These are phyloP conservation scores for Kokia cookei DNA, from an alignment of 441 rosid species.

Conservation along the genomic window DNA sequence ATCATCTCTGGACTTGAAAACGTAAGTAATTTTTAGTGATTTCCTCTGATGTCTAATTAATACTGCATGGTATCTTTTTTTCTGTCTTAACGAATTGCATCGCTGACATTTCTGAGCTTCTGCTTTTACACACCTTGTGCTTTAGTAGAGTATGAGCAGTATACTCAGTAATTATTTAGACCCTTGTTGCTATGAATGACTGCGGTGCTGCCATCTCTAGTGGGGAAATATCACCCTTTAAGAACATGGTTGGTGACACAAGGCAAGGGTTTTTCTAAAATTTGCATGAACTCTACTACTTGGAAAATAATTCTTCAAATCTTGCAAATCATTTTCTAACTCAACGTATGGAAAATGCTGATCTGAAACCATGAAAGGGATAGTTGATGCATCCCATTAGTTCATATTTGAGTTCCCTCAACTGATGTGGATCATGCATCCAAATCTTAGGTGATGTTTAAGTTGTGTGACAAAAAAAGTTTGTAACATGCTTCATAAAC, in stretches of 20 bases:
- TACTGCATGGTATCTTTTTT: not conserved
- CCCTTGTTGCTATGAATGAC: not conserved
- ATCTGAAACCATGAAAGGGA: constrained; percentile 2
- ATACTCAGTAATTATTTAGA: not conserved
- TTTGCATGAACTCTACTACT: constrained; percentile 1
- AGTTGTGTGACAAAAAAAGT: not conserved
- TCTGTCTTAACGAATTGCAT: not conserved
- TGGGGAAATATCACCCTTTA: not conserved
- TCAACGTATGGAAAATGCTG: not conserved
- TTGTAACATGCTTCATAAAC: not conserved
- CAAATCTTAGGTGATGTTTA: not conserved
- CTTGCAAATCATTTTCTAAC: not conserved
- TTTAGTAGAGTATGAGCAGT: not conserved
- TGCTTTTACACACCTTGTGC: not conserved
- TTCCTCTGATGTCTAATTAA: not conserved
- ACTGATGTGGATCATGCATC: not conserved
- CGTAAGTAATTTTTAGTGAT: constrained; percentile 34
- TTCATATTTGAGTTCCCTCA: not conserved
- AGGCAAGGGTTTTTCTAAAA: not conserved
- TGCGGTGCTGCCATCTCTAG: not conserved
- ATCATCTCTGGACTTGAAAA: constrained; percentile 68
- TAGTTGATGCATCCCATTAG: not conserved
- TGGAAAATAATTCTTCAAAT: not conserved
- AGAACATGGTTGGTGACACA: not conserved
- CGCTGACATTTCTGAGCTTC: not conserved